Conservation (phyloP, 371 early-diverging fungal genomes). For the Circinella minor region DNA sequence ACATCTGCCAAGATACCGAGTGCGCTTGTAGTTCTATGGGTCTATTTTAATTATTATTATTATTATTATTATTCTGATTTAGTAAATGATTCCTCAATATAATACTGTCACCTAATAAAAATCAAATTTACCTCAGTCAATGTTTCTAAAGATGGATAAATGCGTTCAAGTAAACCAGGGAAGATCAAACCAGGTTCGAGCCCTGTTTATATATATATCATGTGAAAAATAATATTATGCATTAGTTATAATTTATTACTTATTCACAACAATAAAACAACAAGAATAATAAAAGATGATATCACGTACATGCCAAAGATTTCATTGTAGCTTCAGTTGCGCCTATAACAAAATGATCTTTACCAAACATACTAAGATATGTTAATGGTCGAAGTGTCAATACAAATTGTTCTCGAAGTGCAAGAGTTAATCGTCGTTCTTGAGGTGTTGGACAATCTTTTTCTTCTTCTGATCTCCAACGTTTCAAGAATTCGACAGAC, state of each 20-base stretch:
- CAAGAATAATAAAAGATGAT: background rate
- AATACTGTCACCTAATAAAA: too few species aligned
- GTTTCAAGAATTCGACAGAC: conserved; percentile 65
- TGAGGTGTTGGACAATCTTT: conserved; percentile 66
- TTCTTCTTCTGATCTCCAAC: conserved; percentile 63
- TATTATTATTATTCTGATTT: background rate
- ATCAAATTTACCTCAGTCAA: conserved; percentile 65
- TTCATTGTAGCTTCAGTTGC: conserved; percentile 74
- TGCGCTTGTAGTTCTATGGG: conserved; percentile 86
- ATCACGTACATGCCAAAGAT: conserved; percentile 61
- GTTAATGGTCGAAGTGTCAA: conserved; percentile 57
- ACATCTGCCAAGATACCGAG: conserved; percentile 72
- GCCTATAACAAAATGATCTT: conserved; percentile 73
- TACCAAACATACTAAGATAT: conserved; percentile 80
- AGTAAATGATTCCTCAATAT: too few species aligned
- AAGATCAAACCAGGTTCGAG: conserved; percentile 80
- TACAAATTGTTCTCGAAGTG: conserved; percentile 63
- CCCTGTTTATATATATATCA: conserved; percentile 35
- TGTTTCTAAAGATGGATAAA: conserved; percentile 87
- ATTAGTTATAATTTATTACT: background rate
- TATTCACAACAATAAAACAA: background rate
- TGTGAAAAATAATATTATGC: background rate
- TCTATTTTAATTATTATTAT: conserved; percentile 35
- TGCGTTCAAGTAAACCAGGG: conserved; percentile 80
- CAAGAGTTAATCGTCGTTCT: conserved; percentile 62